Evolutionary conservation across 2,329 filamentous ascomycete species (phyloP).

Genomic region (Aurifilum marmelostoma): DNA sequence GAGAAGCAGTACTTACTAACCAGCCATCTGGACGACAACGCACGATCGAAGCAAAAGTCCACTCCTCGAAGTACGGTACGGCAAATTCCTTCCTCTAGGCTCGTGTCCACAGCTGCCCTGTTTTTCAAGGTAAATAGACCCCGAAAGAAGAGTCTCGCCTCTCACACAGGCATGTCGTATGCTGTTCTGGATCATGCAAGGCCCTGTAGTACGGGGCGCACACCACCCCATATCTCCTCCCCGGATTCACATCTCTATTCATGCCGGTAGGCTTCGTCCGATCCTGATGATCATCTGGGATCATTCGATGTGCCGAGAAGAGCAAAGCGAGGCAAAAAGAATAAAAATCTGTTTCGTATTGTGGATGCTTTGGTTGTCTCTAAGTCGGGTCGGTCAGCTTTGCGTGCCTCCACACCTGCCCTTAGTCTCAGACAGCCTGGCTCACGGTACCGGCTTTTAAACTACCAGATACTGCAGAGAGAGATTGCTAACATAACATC

Average conservation of each 20-base stretch:
- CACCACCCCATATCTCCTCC: slow-evolving; percentile 7
- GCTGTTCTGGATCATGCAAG: slow-evolving; percentile 14
- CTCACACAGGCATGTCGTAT: slow-evolving; percentile 8
- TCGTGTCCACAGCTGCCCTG: slow-evolving; percentile 10
- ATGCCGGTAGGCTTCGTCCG: slow-evolving; percentile 21
- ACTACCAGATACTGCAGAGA: neutral
- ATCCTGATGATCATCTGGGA: slow-evolving; percentile 8
- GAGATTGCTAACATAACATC: slow-evolving; percentile 15
- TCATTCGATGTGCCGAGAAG: slow-evolving; percentile 4
- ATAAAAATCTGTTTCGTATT: neutral
- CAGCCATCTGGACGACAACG: neutral
- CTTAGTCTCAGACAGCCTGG: slow-evolving; percentile 20
- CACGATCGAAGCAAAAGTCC: neutral
- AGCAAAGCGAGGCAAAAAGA: neutral
- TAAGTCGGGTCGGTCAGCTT: slow-evolving; percentile 2
- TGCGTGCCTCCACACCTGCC: slow-evolving; percentile 11
- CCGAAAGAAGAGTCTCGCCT: slow-evolving; percentile 17
- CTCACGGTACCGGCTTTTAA: slow-evolving; percentile 7
- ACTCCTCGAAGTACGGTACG: slow-evolving; percentile 18
- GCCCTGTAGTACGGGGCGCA: slow-evolving; percentile 20
- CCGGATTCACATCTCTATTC: neutral
- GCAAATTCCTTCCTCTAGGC: slow-evolving; percentile 9
- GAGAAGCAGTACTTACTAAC: neutral
- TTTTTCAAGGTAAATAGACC: slow-evolving; percentile 12
- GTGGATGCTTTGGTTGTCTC: neutral